These are phyloP conservation scores for Fraxinus sp. DNA, from an alignment of 305 asterid genomes.

Conservation along the genomic window DNA sequence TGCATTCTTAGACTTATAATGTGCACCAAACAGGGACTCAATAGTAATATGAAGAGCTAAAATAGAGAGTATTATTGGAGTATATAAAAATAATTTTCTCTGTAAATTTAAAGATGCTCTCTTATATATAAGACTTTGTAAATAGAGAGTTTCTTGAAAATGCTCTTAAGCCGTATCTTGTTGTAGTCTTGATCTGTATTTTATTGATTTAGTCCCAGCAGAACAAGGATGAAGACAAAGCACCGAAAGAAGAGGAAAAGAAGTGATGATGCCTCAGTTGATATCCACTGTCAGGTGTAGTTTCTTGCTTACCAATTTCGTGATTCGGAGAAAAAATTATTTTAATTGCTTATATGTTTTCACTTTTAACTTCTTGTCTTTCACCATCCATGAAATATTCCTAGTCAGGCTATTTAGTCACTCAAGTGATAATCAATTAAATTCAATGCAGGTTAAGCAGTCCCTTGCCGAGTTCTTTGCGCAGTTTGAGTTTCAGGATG, in stretches of 20 bases:
- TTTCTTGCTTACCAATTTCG: neutral
- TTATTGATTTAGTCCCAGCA: slow-evolving; percentile 19
- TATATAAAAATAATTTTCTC: neutral
- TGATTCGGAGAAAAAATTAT: neutral
- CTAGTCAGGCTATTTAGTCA: neutral
- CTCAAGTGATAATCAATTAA: neutral
- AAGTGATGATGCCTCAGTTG: slow-evolving; percentile 28
- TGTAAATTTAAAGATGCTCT: neutral
- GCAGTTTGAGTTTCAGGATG: neutral
- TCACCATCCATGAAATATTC: neutral
- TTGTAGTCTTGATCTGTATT: neutral
- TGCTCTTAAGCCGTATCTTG: neutral
- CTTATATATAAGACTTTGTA: neutral
- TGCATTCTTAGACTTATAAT: no score
- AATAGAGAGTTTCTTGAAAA: neutral
- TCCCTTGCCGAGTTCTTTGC: neutral
- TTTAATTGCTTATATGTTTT: neutral
- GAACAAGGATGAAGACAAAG: slow-evolving; percentile 43
- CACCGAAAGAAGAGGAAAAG: slow-evolving; percentile 47
- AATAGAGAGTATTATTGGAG: neutral
- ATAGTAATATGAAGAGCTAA: neutral
- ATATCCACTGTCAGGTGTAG: slow-evolving; percentile 17
- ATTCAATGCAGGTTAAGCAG: slow-evolving; percentile 1
- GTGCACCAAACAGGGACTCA: no score
- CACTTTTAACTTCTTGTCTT: neutral